Conservation (phyloP, 2,329 filamentous ascomycete genomes). For the Cladophialophora bantiana region DNA sequence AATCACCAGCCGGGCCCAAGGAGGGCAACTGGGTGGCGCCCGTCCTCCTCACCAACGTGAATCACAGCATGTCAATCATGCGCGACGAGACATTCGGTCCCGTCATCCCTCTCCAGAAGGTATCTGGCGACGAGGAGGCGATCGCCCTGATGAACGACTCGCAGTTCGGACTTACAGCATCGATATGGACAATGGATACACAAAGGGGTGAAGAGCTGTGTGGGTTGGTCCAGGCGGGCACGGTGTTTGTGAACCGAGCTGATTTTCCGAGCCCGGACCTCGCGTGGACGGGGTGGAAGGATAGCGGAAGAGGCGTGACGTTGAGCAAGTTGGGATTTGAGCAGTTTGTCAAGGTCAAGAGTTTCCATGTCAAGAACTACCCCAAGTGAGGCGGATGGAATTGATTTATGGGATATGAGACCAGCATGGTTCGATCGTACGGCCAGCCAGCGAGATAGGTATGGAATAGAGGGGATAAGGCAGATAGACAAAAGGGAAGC, state of each 20-base stretch:
- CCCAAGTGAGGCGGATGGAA: constrained; percentile 47
- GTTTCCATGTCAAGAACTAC: constrained; percentile 87
- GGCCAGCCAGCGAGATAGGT: too few species aligned
- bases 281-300: constrained; percentile 98
- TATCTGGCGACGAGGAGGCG: constrained; percentile 80
- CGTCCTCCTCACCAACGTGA: constrained; percentile 78
- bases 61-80: constrained; percentile 87
- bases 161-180: constrained; percentile 92
- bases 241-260: constrained; percentile 93
- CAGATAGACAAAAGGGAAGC: background rate
- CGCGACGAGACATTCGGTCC: constrained; percentile 94
- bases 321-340: constrained; percentile 91
- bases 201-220: constrained; percentile 76
- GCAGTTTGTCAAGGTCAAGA: constrained; percentile 95
- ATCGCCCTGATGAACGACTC: constrained; percentile 90
- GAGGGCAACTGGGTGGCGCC: constrained; percentile 89
- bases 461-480: background rate
- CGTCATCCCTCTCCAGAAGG: constrained; percentile 88
- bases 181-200: constrained; percentile 93
- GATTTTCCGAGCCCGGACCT: constrained; percentile 91
- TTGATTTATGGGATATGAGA: background rate
- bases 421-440: background rate
- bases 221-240: constrained; percentile 86
- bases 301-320: constrained; percentile 90
- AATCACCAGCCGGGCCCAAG: constrained; percentile 67